Evolutionary conservation across 1,139 yeast species (phyloP), one percentile per base, ranked within the genome.

Genomic region (Kodamaea plutei): DNA sequence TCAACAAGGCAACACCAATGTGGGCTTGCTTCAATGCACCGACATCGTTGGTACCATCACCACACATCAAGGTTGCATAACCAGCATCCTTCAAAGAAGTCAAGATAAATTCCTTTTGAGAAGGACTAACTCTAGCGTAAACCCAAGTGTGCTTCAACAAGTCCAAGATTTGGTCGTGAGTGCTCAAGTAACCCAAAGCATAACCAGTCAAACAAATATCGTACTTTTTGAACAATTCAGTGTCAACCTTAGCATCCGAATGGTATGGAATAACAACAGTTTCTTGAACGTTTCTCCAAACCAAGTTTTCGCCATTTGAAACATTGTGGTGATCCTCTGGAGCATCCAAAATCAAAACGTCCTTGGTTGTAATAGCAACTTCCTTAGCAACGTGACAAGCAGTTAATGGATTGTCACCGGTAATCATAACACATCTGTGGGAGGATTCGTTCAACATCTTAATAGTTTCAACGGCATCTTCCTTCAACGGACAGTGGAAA

Each of bases 11-110:
- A 53, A 91, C 89, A 67, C 98, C 98, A 54, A 91, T 82, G 52
- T 91, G 96, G 6, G 99, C 97, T 65, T 91, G 97, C 59, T 91
- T 93, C 62, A 91, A 76, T 33, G 99, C 99, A 59, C 99, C 99
- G 35, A 91, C 98, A 69, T 91, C 99, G 56, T 91, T 91, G 20
- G 99, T 91, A 63, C 99, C 99, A 63, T 91, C 99, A 69, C 99
- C 99, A 64, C 98, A 91, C 99, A 91, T 91, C 48, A 93, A 73
- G 20, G 98, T 91, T 51, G 76, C 83, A 61, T 89, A 91, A 20
- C 96, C 97, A 54, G 88, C 76, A 37, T 79, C 82, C 58, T 91
- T 91, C 55, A 87, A 74, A 25, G 87, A 75, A 41, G 81, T 83
- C 51, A 93, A 69, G 48, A 91, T 79, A 45, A 82, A 87, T 63